These are phyloP conservation scores for Themeda triandra DNA, from an alignment of 176 grass and related monocot genomes.

Conservation along the genomic window DNA sequence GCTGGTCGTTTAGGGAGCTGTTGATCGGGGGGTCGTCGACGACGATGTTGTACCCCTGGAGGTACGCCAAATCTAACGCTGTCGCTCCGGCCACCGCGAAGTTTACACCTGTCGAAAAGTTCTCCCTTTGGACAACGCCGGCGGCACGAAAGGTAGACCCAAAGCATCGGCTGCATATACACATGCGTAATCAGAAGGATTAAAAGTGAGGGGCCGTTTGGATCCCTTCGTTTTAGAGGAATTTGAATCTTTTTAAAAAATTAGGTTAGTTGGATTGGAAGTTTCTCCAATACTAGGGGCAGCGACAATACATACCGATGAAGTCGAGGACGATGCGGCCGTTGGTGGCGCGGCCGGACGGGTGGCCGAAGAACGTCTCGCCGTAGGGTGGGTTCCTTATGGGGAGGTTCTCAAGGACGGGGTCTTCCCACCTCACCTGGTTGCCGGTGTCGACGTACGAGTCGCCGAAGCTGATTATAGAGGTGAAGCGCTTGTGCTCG, in stretches of 20 bases:
- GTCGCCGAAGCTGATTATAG: slow-evolving; percentile 60
- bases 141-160: slow-evolving; percentile 57
- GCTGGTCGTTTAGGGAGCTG: slow-evolving; percentile 30
- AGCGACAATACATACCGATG: neutral
- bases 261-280: too few species aligned
- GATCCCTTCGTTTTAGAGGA: too few species aligned
- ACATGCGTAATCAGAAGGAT: too few species aligned
- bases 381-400: slow-evolving; percentile 28
- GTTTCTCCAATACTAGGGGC: too few species aligned
- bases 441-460: slow-evolving; percentile 70
- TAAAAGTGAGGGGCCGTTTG: too few species aligned
- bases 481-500: slow-evolving; percentile 5
- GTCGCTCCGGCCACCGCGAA: slow-evolving; percentile 44
- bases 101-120: slow-evolving; percentile 51
- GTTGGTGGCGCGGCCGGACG: slow-evolving; percentile 40
- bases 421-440: neutral
- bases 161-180: slow-evolving; percentile 35
- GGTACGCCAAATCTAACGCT: slow-evolving; percentile 33
- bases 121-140: neutral
- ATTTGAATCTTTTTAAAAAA: too few species aligned
- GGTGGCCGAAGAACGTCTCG: slow-evolving; percentile 20
- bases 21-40: slow-evolving; percentile 28
- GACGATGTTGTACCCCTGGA: slow-evolving; percentile 12
- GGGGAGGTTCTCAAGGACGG: neutral
- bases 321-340: slow-evolving; percentile 55